Conservation (phyloP, 805 yeast genomes). For the Kazachstania viticola region DNA sequence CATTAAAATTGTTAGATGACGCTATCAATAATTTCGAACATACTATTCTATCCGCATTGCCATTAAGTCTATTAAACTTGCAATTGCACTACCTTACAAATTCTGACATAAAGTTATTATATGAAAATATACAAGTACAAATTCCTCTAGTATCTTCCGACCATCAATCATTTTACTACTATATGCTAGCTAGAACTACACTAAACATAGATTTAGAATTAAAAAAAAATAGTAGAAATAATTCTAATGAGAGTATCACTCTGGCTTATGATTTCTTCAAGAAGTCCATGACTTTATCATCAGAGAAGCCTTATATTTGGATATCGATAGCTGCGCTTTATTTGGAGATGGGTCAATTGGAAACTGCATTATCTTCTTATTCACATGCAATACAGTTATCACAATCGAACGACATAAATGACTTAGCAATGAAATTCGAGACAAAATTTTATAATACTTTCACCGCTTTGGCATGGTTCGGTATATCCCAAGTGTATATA, state of each 20-base stretch:
- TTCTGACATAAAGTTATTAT: background rate
- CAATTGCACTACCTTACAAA: slow-evolving; percentile 5
- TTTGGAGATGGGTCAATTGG: slow-evolving; percentile 44
- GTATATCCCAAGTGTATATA: slow-evolving; percentile 18
- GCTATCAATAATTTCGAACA: slow-evolving; percentile 6
- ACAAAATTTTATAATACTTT: slow-evolving; percentile 10
- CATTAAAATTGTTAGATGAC: slow-evolving; percentile 5
- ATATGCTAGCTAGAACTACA: slow-evolving; percentile 10
- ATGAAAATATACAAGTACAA: slow-evolving; percentile 6
- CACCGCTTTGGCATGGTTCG: slow-evolving; percentile 21
- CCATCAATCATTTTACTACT: slow-evolving; percentile 6
- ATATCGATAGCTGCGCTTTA: slow-evolving; percentile 53
- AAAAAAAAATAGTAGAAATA: no score
- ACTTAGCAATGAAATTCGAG: background rate
- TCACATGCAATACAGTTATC: slow-evolving; percentile 43
- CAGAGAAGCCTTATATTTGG: slow-evolving; percentile 45
- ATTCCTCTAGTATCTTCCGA: slow-evolving; percentile 2
- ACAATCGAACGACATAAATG: slow-evolving; percentile 12
- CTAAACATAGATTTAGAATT: slow-evolving; percentile 8
- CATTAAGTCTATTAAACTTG: slow-evolving; percentile 6
- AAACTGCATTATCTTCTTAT: slow-evolving; percentile 57
- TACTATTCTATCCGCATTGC: slow-evolving; percentile 6
- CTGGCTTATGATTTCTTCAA: slow-evolving; percentile 14
- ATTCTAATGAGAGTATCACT: slow-evolving; percentile 5
- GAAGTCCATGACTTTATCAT: slow-evolving; percentile 8